Percentiles rank a stretch among this genome's conserved stretches.
phyloP scores from a whole-genome alignment of 2,329 filamentous ascomycete genomes.

The Penicillium sp. region DNA sequence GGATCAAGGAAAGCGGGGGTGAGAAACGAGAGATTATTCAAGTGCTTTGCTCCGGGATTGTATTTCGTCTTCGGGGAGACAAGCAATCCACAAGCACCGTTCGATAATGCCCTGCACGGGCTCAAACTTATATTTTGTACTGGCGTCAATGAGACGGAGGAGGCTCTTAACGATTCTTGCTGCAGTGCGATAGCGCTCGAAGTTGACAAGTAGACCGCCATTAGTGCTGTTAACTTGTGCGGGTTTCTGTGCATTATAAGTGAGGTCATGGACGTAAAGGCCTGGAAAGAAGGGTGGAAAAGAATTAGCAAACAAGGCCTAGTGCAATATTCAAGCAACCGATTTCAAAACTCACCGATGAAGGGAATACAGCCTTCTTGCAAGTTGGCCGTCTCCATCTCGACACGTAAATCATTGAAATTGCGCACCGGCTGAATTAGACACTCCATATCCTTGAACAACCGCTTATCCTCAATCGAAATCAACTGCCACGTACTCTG shows the following conservation, averaged over 20 bases:
- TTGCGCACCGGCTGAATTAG: constrained; percentile 63
- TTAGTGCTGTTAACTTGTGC: constrained; percentile 51
- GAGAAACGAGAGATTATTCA: constrained; percentile 29
- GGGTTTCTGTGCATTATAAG: constrained; percentile 66
- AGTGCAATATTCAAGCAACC: background rate
- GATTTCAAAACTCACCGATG: constrained; percentile 49
- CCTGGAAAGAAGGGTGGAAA: constrained; percentile 33
- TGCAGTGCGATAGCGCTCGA: constrained; percentile 64
- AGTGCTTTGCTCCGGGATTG: constrained; percentile 45
- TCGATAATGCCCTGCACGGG: constrained; percentile 58
- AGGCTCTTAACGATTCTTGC: constrained; percentile 64
- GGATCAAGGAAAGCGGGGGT: background rate
- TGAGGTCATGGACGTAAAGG: constrained; percentile 64
- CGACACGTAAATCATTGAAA: constrained; percentile 60
- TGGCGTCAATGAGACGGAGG: constrained; percentile 61
- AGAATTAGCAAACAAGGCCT: background rate
- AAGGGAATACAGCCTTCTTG: constrained; percentile 66
- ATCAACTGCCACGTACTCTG: constrained; percentile 60
- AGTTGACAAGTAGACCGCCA: constrained; percentile 61
- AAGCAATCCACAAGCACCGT: constrained; percentile 63
- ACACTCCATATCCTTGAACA: constrained; percentile 58
- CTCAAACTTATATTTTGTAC: constrained; percentile 59
- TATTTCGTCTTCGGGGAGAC: constrained; percentile 59
- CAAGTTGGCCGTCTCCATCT: constrained; percentile 61
- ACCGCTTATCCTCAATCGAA: constrained; percentile 52